Evolutionary conservation across 108 stramenopile species (phyloP), one percentile per base, ranked within the genome.

Genomic region (Cyclotella sp.): DNA sequence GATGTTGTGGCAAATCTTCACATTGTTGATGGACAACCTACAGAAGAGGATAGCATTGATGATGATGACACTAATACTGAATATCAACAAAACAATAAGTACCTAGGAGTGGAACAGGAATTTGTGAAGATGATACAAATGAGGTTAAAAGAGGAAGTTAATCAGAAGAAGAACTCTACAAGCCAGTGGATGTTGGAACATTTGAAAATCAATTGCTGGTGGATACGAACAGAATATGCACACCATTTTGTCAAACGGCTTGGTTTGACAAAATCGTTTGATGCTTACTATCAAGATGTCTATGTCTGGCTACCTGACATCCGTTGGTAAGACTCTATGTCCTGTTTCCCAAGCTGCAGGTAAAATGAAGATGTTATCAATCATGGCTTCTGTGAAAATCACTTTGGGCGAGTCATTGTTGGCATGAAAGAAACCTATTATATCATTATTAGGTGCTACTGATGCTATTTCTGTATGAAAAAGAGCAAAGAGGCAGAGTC

Each of bases 221-320:
- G 76, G 76, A 70, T 77, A 2, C 14, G 58, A 24, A 70, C 49
- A 30, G 59, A 46, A 19, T 19, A 70, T 10, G 58, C 59, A 5
- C 69, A 6, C 0, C 39, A 16, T 24, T 45, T 60, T 70, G 76
- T 29, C 4, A 77, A 77, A 42, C 68, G 58, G 60, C 70, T 67
- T 9, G 61, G 54, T 2, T 59, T 78, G 34, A 47, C 66, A 22
- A 44, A 61, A 43, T 29, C 39, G 7, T 64, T 53, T 27, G 42
- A 65, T 27, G 51, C 72, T 21, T 79, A 67, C 46, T 79, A 79
- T 55, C 63, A 63, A 34, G 72, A 73, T 58, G 63, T 79, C 28
- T 64, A 67, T 40, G 64, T 79, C 9, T 79, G 70, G 70, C 28
- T 79, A 8, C 78, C 78, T 22, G 78, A 79, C 22, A 6, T 68